Evolutionary conservation across 1,139 yeast genomes (phyloP).

Genomic region (Geotrichum histeridarum): DNA sequence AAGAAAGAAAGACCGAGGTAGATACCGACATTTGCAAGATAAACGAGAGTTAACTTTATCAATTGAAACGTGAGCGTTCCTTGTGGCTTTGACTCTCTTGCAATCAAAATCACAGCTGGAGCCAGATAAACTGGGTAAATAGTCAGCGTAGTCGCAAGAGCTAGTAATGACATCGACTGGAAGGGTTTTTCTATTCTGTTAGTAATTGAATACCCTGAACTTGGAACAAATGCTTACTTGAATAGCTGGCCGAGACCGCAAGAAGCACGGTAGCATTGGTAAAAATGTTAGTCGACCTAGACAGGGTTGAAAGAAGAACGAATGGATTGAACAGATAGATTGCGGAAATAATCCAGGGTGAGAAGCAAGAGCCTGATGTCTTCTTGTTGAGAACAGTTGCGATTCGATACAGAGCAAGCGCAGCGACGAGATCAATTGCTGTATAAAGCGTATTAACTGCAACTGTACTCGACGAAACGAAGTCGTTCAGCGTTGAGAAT

Average conservation of each 20-base stretch:
- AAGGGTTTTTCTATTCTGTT: slow-evolving; percentile 39
- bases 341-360: slow-evolving; percentile 38
- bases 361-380: slow-evolving; percentile 17
- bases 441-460: slow-evolving; percentile 39
- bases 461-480: slow-evolving; percentile 23
- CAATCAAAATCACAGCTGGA: slow-evolving; percentile 25
- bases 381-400: slow-evolving; percentile 39
- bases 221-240: background rate
- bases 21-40: slow-evolving; percentile 28
- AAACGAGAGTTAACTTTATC: slow-evolving; percentile 23
- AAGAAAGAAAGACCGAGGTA: slow-evolving; percentile 44
- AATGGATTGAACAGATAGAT: slow-evolving; percentile 80
- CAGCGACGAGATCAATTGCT: slow-evolving; percentile 41
- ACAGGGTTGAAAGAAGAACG: slow-evolving; percentile 57
- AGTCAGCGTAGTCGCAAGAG: slow-evolving; percentile 61
- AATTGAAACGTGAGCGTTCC: slow-evolving; percentile 11
- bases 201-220: background rate
- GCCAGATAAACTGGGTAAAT: slow-evolving; percentile 50
- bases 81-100: slow-evolving; percentile 8
- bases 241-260: slow-evolving; percentile 44
- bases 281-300: slow-evolving; percentile 64
- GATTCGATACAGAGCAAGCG: slow-evolving; percentile 42
- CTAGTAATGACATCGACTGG: slow-evolving; percentile 51
- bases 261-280: slow-evolving; percentile 54
- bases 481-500: slow-evolving; percentile 40